Base-by-base conservation (phyloP, 306 rosid species). In the Quercus wislizeni region DNA sequence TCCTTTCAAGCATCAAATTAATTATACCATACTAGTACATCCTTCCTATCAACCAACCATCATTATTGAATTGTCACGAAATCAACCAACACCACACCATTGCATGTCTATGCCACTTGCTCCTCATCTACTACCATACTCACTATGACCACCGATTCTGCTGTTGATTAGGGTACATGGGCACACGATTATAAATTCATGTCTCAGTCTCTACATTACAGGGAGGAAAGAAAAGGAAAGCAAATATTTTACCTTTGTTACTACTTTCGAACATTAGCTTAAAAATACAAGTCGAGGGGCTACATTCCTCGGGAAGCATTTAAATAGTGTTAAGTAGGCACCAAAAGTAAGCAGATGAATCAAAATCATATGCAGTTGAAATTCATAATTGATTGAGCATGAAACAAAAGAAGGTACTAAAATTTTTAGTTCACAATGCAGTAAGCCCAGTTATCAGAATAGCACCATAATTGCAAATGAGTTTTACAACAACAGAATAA, bases 401-500 rank as follows among this genome's bases (percentile, higher is more conserved):
- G 75, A 71, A 14, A 71, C 6, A n/a, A 43, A 71, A 2, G 5
- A 65, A 18, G 51, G 72, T 10, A 35, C 27, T 15, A 10, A 68
- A 5, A 67, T 18, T 33, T 65, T 67, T 9, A 31, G 72, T 71
- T 51, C 31, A 49, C 75, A 71, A 49, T 51, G 59, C 59, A 6
- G 75, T 71, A 49, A 46, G 58, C 75, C 75, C 38, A 46, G 28
- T 71, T 46, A 71, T 7, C 61, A 71, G 43, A 33, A 52, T 56
- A 46, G 75, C 75, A 71, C n/a, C 58, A 71, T 35, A 71, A 28
- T 78, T 71, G 86, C 86, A 81, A 83, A 79, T 59, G 55, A 76
- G 85, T 83, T 76, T 78, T 81, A 74, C 82, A 76, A 43, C 51
- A 82, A 61, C 83, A 41, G 46, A 80, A 74, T 74, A 80, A 82